phyloP scores from a whole-genome alignment of 306 rosid species.

The Benincasa hispida region DNA sequence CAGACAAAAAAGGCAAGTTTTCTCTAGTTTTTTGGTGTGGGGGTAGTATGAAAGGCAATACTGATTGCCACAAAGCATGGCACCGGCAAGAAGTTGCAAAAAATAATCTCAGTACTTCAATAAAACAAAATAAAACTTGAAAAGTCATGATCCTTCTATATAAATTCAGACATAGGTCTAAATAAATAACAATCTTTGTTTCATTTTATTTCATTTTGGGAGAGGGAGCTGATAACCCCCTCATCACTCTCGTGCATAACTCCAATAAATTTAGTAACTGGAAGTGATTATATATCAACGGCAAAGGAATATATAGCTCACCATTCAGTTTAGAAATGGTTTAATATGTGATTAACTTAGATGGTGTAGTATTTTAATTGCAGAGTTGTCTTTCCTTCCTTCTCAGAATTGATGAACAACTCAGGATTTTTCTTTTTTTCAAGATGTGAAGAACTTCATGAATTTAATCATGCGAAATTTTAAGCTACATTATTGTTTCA shows the following conservation, averaged over 20 bases:
- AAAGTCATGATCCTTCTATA: background rate
- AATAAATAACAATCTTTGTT: background rate
- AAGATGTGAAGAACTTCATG: background rate
- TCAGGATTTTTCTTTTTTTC: background rate
- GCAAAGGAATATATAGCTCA: background rate
- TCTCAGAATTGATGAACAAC: background rate
- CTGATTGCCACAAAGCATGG: background rate
- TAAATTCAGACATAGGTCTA: background rate
- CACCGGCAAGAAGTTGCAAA: background rate
- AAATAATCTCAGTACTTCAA: background rate
- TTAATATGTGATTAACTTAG: slow-evolving; percentile 4
- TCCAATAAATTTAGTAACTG: background rate
- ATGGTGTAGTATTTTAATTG: background rate
- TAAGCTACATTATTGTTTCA: background rate
- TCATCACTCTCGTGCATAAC: background rate
- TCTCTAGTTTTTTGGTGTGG: background rate
- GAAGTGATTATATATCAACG: background rate
- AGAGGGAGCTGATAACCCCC: background rate
- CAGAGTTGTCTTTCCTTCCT: slow-evolving; percentile 1
- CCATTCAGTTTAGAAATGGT: slow-evolving; percentile 1
- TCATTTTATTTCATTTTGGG: background rate
- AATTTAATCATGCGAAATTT: background rate
- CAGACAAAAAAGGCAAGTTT: background rate
- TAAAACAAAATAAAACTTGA: background rate
- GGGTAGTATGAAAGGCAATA: background rate